phyloP scores from a whole-genome alignment of 2,329 filamentous ascomycete genomes.

The Beauveria sp. region DNA sequence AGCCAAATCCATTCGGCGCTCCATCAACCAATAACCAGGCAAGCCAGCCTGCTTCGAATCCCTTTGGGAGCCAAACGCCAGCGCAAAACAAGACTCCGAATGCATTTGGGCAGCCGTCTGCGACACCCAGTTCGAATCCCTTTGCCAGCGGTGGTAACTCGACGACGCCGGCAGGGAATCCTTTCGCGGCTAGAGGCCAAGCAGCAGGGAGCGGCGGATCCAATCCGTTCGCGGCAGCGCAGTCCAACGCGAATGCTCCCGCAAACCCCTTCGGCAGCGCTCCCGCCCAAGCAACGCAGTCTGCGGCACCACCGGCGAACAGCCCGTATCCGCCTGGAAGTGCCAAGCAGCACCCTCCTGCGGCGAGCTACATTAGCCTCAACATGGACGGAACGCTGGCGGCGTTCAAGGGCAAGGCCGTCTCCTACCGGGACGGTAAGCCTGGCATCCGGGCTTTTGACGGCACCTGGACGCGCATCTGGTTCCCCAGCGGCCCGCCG shows the following conservation, averaged over 20 bases:
- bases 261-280: conserved; percentile 19
- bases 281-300: background rate
- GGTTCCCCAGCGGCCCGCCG: conserved; percentile 66
- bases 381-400: conserved; percentile 37
- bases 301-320: conserved; percentile 13
- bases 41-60: background rate
- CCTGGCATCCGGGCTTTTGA: conserved; percentile 45
- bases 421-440: conserved; percentile 44
- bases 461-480: conserved; percentile 56
- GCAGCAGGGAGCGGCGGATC: background rate
- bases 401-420: conserved; percentile 56
- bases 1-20: conserved; percentile 1
- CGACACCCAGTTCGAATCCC: conserved; percentile 4
- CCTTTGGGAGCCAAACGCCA: conserved; percentile 9
- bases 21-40: background rate
- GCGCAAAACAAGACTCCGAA: background rate
- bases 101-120: conserved; percentile 6
- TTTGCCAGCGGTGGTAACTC: background rate
- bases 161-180: conserved; percentile 12
- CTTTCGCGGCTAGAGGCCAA: conserved; percentile 19
- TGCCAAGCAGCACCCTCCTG: conserved; percentile 35
- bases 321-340: conserved; percentile 38
- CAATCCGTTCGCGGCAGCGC: conserved; percentile 6
- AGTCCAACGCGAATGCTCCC: conserved; percentile 9
- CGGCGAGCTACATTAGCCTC: conserved; percentile 36